A percentile compares a stretch with the other conserved stretches of the same genome.
Conservation (phyloP, 1,284 basidiomycete genomes). For the Sanghuangporus weigelae region DNA sequence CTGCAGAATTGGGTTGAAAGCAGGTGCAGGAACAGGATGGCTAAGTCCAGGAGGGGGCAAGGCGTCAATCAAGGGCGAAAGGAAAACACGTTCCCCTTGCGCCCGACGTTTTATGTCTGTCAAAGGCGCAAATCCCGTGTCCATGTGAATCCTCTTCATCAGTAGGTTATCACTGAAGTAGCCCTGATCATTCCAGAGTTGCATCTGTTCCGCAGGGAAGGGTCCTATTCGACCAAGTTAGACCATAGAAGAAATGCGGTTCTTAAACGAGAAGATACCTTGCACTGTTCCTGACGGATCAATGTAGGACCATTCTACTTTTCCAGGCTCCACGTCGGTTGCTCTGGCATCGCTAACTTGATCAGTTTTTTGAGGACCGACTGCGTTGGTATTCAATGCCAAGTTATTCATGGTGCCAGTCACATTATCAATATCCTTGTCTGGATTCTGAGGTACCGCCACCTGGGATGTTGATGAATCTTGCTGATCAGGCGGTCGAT, state of each 20-base stretch:
- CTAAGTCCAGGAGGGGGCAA: constrained; percentile 50
- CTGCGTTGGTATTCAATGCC: constrained; percentile 4
- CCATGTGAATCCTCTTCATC: constrained; percentile 71
- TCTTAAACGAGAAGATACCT: constrained; percentile 42
- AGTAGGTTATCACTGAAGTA: constrained; percentile 88
- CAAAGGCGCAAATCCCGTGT: constrained; percentile 61
- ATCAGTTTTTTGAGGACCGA: constrained; percentile 21
- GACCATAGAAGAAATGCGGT: not conserved
- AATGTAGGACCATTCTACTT: constrained; percentile 86
- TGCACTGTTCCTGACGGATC: constrained; percentile 88
- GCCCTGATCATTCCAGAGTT: constrained; percentile 90
- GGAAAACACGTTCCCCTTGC: constrained; percentile 55
- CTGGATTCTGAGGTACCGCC: not conserved
- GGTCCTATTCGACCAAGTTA: constrained; percentile 54
- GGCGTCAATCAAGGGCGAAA: constrained; percentile 42
- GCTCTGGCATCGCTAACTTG: constrained; percentile 16
- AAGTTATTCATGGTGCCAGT: constrained; percentile 6
- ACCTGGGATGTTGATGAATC: not conserved
- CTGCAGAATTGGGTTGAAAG: constrained; percentile 16
- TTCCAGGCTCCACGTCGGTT: constrained; percentile 23
- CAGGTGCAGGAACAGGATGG: constrained; percentile 29
- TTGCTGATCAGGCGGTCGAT: constrained; percentile 3
- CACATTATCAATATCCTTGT: not conserved
- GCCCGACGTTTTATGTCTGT: constrained; percentile 49
- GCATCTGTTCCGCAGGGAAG: constrained; percentile 89